A percentile compares a stretch with the other conserved stretches of the same genome.
Conservation (phyloP, 306 rosid species). For the Inga laurina region DNA sequence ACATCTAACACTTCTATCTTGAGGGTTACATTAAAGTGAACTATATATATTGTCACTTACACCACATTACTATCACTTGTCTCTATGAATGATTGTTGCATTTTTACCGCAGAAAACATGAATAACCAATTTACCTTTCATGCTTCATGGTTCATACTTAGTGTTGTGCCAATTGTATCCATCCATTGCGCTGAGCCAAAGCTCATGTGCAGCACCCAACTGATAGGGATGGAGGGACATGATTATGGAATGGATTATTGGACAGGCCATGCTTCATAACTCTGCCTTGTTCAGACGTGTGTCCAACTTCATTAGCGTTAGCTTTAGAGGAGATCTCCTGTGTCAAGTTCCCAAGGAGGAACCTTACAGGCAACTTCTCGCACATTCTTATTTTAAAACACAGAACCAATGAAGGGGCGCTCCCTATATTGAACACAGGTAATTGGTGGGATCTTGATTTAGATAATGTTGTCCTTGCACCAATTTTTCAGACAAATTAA, state of each 20-base stretch:
- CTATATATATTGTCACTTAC: not conserved
- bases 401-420: not conserved
- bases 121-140: not conserved
- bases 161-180: constrained; percentile 63
- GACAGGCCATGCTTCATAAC: constrained; percentile 45
- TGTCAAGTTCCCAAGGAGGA: constrained; percentile 53
- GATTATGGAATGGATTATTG: constrained; percentile 44
- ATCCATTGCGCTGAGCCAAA: constrained; percentile 24
- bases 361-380: constrained; percentile 41
- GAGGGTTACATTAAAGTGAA: not conserved
- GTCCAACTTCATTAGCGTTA: constrained; percentile 45
- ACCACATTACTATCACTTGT: not conserved
- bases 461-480: constrained; percentile 25
- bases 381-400: not conserved
- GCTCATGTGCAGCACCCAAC: not conserved
- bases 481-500: constrained; percentile 16
- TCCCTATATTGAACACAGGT: constrained; percentile 22
- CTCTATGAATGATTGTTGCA: too few relatives aligned
- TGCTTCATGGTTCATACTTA: constrained; percentile 18
- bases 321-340: constrained; percentile 48
- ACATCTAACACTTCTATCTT: not conserved
- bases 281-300: constrained; percentile 46
- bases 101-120: not conserved
- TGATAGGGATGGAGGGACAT: constrained; percentile 50
- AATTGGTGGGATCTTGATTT: constrained; percentile 48